Percentiles rank a stretch among this genome's conserved stretches.
These are phyloP conservation scores for Vitis labrusca DNA, from an alignment of 164 flowering plant species.

Conservation along the genomic window DNA sequence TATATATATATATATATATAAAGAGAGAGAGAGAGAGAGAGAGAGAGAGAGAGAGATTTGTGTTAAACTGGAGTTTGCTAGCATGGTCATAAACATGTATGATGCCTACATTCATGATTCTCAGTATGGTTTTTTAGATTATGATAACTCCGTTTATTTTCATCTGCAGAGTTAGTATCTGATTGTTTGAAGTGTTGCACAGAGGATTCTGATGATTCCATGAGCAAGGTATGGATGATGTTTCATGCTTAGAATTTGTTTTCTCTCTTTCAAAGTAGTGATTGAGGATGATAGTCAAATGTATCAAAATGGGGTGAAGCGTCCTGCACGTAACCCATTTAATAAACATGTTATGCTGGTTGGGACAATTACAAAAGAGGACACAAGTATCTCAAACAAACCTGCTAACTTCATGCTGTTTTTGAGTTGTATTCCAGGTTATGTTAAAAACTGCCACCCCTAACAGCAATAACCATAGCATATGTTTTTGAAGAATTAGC, in stretches of 20 bases:
- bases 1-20: background rate
- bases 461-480: too few species aligned
- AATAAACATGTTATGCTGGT: too few species aligned
- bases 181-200: slow-evolving; percentile 89
- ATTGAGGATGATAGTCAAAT: background rate
- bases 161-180: slow-evolving; percentile 68
- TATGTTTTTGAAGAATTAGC: too few species aligned
- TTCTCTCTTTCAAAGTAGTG: background rate
- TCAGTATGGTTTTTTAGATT: background rate
- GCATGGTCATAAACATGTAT: background rate
- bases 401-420: too few species aligned
- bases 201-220: slow-evolving; percentile 92
- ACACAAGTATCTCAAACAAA: too few species aligned
- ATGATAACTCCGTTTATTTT: slow-evolving; percentile 10
- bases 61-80: background rate
- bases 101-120: background rate
- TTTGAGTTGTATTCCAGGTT: too few species aligned
- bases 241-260: background rate
- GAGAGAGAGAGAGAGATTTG: too few species aligned
- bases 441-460: too few species aligned
- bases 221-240: slow-evolving; percentile 62
- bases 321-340: too few species aligned
- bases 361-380: too few species aligned
- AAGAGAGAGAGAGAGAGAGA: too few species aligned
- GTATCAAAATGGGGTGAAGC: too few species aligned